Base-by-base conservation (phyloP, 257 asterid species). In the Gardenia jasminoides region DNA sequence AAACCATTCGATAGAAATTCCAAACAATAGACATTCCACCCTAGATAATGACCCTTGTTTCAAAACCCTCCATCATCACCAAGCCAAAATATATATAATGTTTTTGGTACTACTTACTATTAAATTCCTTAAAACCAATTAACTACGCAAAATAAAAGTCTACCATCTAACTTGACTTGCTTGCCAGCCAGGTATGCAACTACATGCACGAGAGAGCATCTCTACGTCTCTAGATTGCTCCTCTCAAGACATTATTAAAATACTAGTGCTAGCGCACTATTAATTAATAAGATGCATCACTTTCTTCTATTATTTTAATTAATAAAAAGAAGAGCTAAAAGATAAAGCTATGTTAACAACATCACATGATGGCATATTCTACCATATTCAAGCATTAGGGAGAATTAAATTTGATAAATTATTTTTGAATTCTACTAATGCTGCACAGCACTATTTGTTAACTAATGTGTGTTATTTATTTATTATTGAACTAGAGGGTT, bases 181-280 rank as follows among this genome's bases (percentile, higher is more conserved):
- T 84, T 78, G 89, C 90, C 91, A 89, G 88, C 91, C 85, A 81
- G 80, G 82, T 82, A 72, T 50, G 76, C 83, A 67, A 77, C 78
- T 83, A 80, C 85, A 84, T 82, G 89, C 88, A 84, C 70, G 81
- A 75, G 84, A 77, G 79, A 44, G 86, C 88, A 83, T 87, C 89
- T 67, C 73, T 83, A 81, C 81, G 74, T 85, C 80, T 78, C 80
- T 76, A 79, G 81, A 86, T 88, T 81, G 87, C 79, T 88, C 80
- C 73, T 61, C 78, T 79, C 70, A 50, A 54, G 58, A 79, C 54
- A 46, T n/a, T 79, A 46, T n/a, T 79, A 72, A 72, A 86, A 66
- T 69, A 77, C 8, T 11, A 77, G 48, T 0, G 8, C 8, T 11
- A 77, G 48, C 2, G 8, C 30, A 62, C 69, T 43, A 17, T 80